These are phyloP conservation scores for Lactarius trivialis DNA, from an alignment of 768 basidiomycete genomes.

Conservation along the genomic window DNA sequence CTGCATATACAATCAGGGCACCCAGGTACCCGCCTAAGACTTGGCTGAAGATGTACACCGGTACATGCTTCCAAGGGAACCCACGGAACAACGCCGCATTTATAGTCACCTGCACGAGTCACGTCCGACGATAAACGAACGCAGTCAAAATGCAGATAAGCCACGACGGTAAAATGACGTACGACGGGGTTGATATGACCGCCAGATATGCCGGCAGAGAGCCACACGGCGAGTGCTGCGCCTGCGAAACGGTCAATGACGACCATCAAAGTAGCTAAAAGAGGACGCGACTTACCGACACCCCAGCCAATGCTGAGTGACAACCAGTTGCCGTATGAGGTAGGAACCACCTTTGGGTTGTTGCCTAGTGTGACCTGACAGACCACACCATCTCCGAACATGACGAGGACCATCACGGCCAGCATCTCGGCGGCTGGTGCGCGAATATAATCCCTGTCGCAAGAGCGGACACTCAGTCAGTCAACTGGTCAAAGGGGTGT, in stretches of 20 bases:
- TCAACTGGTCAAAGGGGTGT: too few relatives aligned
- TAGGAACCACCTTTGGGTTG: slow-evolving; percentile 14
- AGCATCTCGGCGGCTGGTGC: slow-evolving; percentile 13
- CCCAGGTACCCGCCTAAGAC: slow-evolving; percentile 54
- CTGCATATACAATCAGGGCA: slow-evolving; percentile 51
- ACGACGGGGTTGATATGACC: slow-evolving; percentile 46
- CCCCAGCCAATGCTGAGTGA: slow-evolving; percentile 23
- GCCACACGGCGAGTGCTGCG: slow-evolving; percentile 61
- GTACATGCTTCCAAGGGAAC: slow-evolving; percentile 79
- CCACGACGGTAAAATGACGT: neutral
- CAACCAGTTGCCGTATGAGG: slow-evolving; percentile 21
- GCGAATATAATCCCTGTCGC: slow-evolving; percentile 3
- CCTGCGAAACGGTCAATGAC: slow-evolving; percentile 29
- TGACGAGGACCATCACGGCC: slow-evolving; percentile 14
- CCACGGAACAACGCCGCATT: too few relatives aligned
- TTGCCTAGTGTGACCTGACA: slow-evolving; percentile 13
- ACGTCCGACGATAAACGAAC: too few relatives aligned
- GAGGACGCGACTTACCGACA: slow-evolving; percentile 1
- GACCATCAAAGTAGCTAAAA: too few relatives aligned
- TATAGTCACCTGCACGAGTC: slow-evolving; percentile 35
- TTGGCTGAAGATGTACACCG: slow-evolving; percentile 57
- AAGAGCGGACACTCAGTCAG: neutral
- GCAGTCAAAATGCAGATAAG: neutral
- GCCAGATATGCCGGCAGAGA: slow-evolving; percentile 60
- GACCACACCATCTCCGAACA: slow-evolving; percentile 16